Base-by-base conservation (phyloP, 768 basidiomycete genomes). In the Ramaria rubella region DNA sequence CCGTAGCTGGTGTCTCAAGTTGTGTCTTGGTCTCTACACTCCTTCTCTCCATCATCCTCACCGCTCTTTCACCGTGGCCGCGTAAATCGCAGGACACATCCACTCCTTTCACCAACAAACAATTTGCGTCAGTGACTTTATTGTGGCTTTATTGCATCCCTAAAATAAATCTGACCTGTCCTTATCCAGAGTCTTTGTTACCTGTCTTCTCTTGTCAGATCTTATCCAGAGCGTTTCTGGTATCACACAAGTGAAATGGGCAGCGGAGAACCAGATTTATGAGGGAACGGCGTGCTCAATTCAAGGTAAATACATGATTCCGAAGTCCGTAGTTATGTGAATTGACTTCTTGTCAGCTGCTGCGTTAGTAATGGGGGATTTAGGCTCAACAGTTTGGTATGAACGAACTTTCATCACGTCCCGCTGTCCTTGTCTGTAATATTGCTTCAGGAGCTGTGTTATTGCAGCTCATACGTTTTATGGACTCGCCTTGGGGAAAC, bases 141-240 rank as follows among this genome's bases (percentile, higher is more conserved):
- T 46, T 40, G 4, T 40, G 38, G 19, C 4, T 40, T 17, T 5
- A 17, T 19, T 5, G 4, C 15, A 40, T 40, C 15, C 15, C 38
- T 14, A 17, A 36, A 36, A 17, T 17, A 14, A 21, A 15, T 27
- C 24, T 44, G 14, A 19, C 19, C 19, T 11, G n/a, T 17, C 17
- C 49, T 19, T 21, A 7, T 30, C 15, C 29, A 58, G 58, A 17
- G 51, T 54, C 7, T 58, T 58, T 40, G 38, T 58, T 24, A 34
- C 45, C 23, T 58, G 58, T 46, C 42, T 58, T 4, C 40, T 58
- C 23, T 12, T 58, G 15, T 52, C 58, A 12, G 58, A 58, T 24
- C 45, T 58, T 24, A 46, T 58, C 6, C 58, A 58, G 38, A 58
- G 58, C 26, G n/a, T 58, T 9, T 38, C 58, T 11, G 58, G 58